A percentile compares a stretch with the other conserved stretches of the same genome.
phyloP scores from a whole-genome alignment of 2,329 filamentous ascomycete genomes.

The Colletotrichum australisinense region DNA sequence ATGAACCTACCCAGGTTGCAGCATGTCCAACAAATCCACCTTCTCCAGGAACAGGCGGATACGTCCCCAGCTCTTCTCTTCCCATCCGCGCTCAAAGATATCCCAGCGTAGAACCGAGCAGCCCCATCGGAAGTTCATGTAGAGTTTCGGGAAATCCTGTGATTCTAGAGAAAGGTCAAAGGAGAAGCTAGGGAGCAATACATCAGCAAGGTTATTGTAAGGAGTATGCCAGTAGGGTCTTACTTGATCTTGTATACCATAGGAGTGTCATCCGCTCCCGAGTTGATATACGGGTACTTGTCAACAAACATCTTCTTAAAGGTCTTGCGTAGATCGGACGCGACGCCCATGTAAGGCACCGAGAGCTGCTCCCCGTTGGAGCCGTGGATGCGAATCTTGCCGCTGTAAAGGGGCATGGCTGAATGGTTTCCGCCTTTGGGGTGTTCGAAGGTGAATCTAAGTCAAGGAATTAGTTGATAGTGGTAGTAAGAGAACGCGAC shows the following conservation, averaged over 20 bases:
- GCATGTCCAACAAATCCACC: slow-evolving; percentile 51
- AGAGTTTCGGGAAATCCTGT: slow-evolving; percentile 31
- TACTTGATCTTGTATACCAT: slow-evolving; percentile 28
- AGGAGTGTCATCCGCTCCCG: neutral
- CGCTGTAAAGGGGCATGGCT: slow-evolving; percentile 55
- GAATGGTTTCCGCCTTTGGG: slow-evolving; percentile 41
- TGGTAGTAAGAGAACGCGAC: neutral
- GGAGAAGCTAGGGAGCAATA: neutral
- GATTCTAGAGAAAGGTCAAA: slow-evolving; percentile 23
- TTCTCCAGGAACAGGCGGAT: slow-evolving; percentile 51
- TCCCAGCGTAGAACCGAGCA: slow-evolving; percentile 29
- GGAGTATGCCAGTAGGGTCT: neutral
- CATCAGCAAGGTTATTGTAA: neutral
- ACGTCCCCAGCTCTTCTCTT: slow-evolving; percentile 51
- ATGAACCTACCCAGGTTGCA: slow-evolving; percentile 24
- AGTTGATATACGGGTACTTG: neutral
- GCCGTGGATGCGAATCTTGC: slow-evolving; percentile 55
- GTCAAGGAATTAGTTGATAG: neutral
- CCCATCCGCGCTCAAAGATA: slow-evolving; percentile 53
- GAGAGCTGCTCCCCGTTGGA: slow-evolving; percentile 53
- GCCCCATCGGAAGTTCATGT: slow-evolving; percentile 23
- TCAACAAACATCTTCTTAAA: slow-evolving; percentile 19
- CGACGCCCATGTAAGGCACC: slow-evolving; percentile 51
- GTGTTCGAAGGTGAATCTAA: slow-evolving; percentile 41
- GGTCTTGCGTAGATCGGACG: slow-evolving; percentile 4